Evolutionary conservation across 495 filamentous ascomycete species (phyloP).

Genomic region (Hamigera avellanea): DNA sequence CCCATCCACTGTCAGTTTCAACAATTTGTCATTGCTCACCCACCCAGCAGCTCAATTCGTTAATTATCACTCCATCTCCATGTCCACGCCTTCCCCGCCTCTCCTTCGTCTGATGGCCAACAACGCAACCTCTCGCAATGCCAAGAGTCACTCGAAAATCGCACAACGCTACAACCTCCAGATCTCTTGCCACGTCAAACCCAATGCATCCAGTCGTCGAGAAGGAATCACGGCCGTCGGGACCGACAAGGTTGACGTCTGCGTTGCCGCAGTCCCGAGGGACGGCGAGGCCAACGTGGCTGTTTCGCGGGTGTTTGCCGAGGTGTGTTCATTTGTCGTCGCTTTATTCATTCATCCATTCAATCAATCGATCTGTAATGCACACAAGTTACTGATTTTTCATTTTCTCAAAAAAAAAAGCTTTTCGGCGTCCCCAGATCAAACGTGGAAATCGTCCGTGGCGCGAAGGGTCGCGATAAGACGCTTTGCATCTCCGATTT

Average conservation of each 20-base stretch:
- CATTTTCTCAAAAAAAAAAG: conserved; percentile 13
- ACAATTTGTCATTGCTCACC: too few species aligned
- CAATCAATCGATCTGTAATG: neutral
- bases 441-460: conserved; percentile 49
- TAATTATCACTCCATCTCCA: too few species aligned
- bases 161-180: conserved; percentile 19
- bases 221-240: conserved; percentile 45
- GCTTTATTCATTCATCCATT: too few species aligned
- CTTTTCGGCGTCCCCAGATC: conserved; percentile 50
- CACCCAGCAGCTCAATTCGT: too few species aligned
- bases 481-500: conserved; percentile 32
- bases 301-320: conserved; percentile 49
- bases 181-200: conserved; percentile 51
- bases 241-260: conserved; percentile 44
- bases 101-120: neutral
- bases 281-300: conserved; percentile 59
- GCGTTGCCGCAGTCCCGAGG: conserved; percentile 48
- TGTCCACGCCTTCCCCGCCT: too few species aligned
- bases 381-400: neutral
- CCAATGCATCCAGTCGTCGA: conserved; percentile 47
- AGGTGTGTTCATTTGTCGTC: too few species aligned
- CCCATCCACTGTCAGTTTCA: too few species aligned
- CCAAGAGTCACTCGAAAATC: neutral
- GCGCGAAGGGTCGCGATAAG: conserved; percentile 51
- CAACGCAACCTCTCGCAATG: neutral